These are phyloP conservation scores for Jatropha podagrica DNA, from an alignment of 441 rosid species.

Conservation along the genomic window DNA sequence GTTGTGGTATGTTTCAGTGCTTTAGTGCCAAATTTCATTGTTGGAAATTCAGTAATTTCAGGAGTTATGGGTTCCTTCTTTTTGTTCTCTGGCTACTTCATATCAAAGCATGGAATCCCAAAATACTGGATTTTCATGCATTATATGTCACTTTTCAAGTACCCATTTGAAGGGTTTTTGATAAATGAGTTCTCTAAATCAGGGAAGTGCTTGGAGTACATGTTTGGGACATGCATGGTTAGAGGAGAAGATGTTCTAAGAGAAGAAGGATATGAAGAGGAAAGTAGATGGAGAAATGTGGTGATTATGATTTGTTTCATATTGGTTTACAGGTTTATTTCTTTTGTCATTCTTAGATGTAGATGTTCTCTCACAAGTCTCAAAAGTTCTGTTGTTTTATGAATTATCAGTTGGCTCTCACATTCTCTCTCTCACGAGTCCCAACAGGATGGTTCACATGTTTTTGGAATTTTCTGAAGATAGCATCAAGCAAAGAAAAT, in stretches of 20 bases:
- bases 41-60: conserved; percentile 82
- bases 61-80: conserved; percentile 97
- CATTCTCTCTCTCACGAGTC: conserved; percentile 25
- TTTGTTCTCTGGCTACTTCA: conserved; percentile 91
- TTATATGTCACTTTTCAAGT: conserved; percentile 83
- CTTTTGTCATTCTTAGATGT: conserved; percentile 70
- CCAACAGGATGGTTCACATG: conserved; percentile 37
- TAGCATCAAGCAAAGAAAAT: conserved; percentile 19
- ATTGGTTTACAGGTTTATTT: conserved; percentile 69
- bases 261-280: conserved; percentile 77
- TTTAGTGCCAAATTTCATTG: conserved; percentile 87
- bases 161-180: conserved; percentile 89
- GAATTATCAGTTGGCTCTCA: not conserved
- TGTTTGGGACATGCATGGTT: conserved; percentile 61
- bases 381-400: conserved; percentile 35
- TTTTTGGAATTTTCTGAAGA: conserved; percentile 37
- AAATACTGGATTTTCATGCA: conserved; percentile 91
- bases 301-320: conserved; percentile 73
- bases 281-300: conserved; percentile 75
- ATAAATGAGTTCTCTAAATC: conserved; percentile 84
- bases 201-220: conserved; percentile 66
- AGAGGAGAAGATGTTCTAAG: conserved; percentile 66
- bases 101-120: conserved; percentile 74
- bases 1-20: conserved; percentile 95
- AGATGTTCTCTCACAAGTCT: conserved; percentile 60